Conservation (phyloP, 768 basidiomycete genomes). For the Epithele typhae region DNA sequence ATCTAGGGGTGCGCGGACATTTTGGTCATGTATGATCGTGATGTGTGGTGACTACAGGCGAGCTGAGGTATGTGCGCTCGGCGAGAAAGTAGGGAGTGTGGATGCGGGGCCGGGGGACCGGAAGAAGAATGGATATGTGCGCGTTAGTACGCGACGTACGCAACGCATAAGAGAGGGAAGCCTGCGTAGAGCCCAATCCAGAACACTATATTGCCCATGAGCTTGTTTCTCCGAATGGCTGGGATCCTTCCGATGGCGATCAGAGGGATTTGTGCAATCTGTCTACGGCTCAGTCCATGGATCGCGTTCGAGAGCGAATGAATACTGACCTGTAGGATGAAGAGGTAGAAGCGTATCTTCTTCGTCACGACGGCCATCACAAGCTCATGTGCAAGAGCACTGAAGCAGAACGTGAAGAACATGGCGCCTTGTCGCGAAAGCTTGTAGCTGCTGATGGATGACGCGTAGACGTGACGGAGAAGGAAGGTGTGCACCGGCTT, state of each 20-base stretch:
- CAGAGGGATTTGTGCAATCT: constrained; percentile 90
- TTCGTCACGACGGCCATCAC: constrained; percentile 95
- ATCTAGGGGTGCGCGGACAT: too few species aligned
- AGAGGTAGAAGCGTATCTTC: constrained; percentile 49
- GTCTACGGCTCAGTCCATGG: constrained; percentile 51
- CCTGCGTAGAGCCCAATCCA: constrained; percentile 92
- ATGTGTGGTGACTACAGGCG: too few species aligned
- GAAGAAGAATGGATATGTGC: too few species aligned
- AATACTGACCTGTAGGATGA: constrained; percentile 43
- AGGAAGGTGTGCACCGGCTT: constrained; percentile 94
- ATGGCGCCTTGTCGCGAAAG: constrained; percentile 80
- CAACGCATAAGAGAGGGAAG: constrained; percentile 90
- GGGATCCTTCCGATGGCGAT: constrained; percentile 79
- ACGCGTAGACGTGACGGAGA: constrained; percentile 91
- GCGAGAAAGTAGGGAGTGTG: too few species aligned
- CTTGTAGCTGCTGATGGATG: constrained; percentile 73
- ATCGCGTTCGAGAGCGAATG: constrained; percentile 49
- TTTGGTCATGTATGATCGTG: too few species aligned
- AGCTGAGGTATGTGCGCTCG: too few species aligned
- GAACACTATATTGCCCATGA: constrained; percentile 82
- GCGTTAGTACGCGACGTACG: constrained; percentile 57
- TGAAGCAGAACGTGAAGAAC: constrained; percentile 88
- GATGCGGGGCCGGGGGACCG: too few species aligned
- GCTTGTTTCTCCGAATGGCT: constrained; percentile 73
- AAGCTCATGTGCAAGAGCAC: constrained; percentile 87